A percentile compares a stretch with the other conserved stretches of the same genome.
Evolutionary conservation across 306 rosid genomes (phyloP).

Genomic region (Neltuma alba): DNA sequence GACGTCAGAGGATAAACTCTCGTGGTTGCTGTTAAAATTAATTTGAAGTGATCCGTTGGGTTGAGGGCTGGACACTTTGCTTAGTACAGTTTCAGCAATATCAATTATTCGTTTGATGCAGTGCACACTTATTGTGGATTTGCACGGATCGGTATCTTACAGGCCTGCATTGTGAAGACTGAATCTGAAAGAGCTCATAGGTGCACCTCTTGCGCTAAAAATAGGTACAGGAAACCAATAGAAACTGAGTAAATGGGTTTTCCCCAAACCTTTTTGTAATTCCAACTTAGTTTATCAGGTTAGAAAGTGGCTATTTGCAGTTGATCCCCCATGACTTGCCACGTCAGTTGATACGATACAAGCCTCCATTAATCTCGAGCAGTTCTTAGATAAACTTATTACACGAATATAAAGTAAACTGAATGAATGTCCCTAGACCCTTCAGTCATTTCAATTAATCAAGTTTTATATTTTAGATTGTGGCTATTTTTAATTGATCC

Average conservation of each 20-base stretch:
- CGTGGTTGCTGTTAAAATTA: conserved; percentile 4
- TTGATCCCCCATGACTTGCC: not conserved
- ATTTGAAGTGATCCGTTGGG: not conserved
- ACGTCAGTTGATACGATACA: too few species aligned
- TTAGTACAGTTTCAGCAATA: not conserved
- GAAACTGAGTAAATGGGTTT: not conserved
- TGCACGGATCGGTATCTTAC: not conserved
- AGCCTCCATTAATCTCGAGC: not conserved
- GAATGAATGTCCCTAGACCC: not conserved
- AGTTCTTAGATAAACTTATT: not conserved
- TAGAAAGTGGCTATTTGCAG: not conserved
- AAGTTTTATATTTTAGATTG: too few species aligned
- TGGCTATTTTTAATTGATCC: not conserved
- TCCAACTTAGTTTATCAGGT: not conserved
- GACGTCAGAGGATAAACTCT: conserved; percentile 3
- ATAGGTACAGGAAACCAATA: not conserved
- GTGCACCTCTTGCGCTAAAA: not conserved
- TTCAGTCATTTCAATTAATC: too few species aligned
- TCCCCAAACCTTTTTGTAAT: not conserved
- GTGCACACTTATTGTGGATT: not conserved
- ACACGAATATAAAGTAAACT: not conserved
- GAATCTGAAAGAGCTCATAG: not conserved
- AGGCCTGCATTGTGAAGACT: not conserved
- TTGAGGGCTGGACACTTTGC: not conserved
- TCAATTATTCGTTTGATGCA: not conserved